Base-by-base conservation (phyloP, 208 protist species). In the Acanthamoeba castellanii region DNA sequence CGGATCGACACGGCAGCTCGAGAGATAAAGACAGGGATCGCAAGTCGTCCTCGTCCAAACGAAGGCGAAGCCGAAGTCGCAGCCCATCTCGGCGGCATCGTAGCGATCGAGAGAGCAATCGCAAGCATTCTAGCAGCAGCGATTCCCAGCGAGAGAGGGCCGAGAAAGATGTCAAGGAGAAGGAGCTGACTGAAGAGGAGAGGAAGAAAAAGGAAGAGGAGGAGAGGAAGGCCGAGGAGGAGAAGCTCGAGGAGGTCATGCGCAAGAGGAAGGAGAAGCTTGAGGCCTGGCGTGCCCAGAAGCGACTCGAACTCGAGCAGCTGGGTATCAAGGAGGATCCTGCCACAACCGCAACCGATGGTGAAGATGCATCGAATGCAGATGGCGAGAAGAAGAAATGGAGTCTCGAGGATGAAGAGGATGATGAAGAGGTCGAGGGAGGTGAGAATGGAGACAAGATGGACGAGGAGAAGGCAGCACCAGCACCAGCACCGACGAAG, bases 381-480 rank as follows among this genome's bases (percentile, higher is more conserved):
- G 32, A 52, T 14, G 87, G n/a, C 1, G 57, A 37, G n/a, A 66
- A 66, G 61, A 92, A 92, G 87, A 92, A 66, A 52, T 66, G 87
- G 57, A 92, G 32, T n/a, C 87, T 76, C 61, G 87, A 92, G 18
- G 87, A 92, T 47, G 87, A 92, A 22, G 87, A 66, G 5, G 87
- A 92, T 2, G 92, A 95, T n/a, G 93, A 95, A 18, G 94, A 95
- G 11, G 94, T 64, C 3, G 88, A 92, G 30, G 93, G 94, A 18
- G 57, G 94, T 22, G 30, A 72, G 9, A 87, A 92, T 25, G 72
- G 59, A 27, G 45, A 76, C 42, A 64, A 74, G 37, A 76, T 76
- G 88, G 85, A 95, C 42, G 30, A 92, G n/a, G 30, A 76, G 20
- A 95, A 70, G 45, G 42, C 9, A 52, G 34, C 47, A 95, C 2